These are phyloP conservation scores for Phytophthora sp. DNA, from an alignment of 352 stramenopile species.

Conservation along the genomic window DNA sequence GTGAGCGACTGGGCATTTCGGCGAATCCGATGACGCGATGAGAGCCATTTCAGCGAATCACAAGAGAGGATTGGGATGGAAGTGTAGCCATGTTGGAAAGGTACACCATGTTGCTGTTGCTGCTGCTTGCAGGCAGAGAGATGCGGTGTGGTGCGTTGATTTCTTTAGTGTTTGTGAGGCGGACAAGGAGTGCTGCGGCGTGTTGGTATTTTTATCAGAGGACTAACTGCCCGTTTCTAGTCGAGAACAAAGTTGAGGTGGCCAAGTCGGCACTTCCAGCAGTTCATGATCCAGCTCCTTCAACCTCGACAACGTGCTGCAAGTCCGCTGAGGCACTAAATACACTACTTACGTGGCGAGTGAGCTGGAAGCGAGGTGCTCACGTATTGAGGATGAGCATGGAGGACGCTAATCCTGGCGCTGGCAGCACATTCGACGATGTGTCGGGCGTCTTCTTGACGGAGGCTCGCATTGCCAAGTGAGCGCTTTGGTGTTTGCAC, in stretches of 20 bases:
- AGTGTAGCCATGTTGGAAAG: slow-evolving; percentile 21
- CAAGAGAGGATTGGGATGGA: background rate
- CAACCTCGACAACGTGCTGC: background rate
- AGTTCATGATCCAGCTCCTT: slow-evolving; percentile 15
- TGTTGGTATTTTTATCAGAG: slow-evolving; percentile 31
- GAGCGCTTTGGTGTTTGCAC: slow-evolving; percentile 6
- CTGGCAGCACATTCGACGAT: slow-evolving; percentile 47
- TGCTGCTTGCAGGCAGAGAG: background rate
- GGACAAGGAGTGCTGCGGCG: background rate
- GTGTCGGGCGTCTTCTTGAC: slow-evolving; percentile 76
- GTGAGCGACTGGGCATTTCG: slow-evolving; percentile 29
- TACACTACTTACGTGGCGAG: too few relatives aligned
- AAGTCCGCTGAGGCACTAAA: too few relatives aligned
- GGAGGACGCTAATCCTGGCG: slow-evolving; percentile 25
- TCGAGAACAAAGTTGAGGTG: slow-evolving; percentile 5
- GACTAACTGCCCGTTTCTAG: slow-evolving; percentile 16
- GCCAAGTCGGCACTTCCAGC: background rate
- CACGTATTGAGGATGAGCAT: slow-evolving; percentile 4
- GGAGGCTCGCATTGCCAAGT: slow-evolving; percentile 69
- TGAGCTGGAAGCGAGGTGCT: too few relatives aligned
- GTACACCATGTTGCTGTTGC: background rate
- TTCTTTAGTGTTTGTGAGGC: background rate
- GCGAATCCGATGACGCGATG: slow-evolving; percentile 13
- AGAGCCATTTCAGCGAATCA: slow-evolving; percentile 17
- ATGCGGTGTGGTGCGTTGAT: background rate